A percentile compares a stretch with the other conserved stretches of the same genome.
These are phyloP conservation scores for Hanseniaspora taiwanica DNA, from an alignment of 805 yeast genomes.

Conservation along the genomic window DNA sequence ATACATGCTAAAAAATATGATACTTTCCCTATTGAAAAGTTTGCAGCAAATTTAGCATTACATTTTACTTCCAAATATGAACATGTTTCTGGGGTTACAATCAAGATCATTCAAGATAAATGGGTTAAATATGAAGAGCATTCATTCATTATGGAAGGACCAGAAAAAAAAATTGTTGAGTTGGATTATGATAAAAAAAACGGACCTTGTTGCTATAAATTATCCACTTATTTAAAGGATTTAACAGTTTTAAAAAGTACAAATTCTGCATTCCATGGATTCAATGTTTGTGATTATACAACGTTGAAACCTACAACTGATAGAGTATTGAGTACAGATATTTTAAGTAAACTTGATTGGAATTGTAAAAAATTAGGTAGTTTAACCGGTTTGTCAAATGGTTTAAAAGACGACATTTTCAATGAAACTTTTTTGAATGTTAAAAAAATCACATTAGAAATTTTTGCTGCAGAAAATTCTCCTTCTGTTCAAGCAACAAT, in stretches of 20 bases:
- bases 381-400: constrained; percentile 34
- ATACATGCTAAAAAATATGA: constrained; percentile 72
- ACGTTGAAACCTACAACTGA: constrained; percentile 74
- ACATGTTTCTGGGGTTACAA: constrained; percentile 62
- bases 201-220: constrained; percentile 34
- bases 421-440: constrained; percentile 53
- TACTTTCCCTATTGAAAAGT: constrained; percentile 84
- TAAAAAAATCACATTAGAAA: constrained; percentile 54
- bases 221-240: constrained; percentile 63
- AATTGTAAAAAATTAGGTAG: constrained; percentile 35
- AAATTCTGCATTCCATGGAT: constrained; percentile 86
- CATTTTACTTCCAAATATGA: constrained; percentile 69
- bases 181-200: constrained; percentile 36
- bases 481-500: constrained; percentile 96
- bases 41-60: constrained; percentile 71
- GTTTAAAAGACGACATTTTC: constrained; percentile 50
- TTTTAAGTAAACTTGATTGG: constrained; percentile 62
- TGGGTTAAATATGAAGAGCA: constrained; percentile 78
- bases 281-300: constrained; percentile 76
- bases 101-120: constrained; percentile 54
- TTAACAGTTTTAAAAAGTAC: constrained; percentile 81
- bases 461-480: constrained; percentile 75
- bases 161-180: constrained; percentile 56
- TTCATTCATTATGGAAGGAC: constrained; percentile 76
- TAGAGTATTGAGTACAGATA: constrained; percentile 79